These are phyloP conservation scores for Leishmania gerbilli DNA, from an alignment of 208 protist species.

Conservation along the genomic window DNA sequence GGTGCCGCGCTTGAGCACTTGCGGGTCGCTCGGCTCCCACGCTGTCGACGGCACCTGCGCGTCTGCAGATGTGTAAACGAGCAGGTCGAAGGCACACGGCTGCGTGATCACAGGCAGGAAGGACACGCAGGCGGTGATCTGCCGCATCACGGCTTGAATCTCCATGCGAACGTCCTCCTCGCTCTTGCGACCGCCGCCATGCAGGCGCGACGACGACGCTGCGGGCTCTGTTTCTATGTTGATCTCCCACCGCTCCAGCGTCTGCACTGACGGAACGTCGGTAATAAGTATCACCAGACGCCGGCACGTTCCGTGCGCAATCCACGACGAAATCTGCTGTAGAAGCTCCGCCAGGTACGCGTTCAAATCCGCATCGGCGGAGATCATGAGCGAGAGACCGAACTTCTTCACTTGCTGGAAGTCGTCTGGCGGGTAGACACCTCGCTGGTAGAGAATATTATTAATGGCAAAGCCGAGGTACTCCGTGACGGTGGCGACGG, in stretches of 20 bases:
- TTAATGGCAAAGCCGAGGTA: slow-evolving; percentile 97
- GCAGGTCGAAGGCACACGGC: slow-evolving; percentile 91
- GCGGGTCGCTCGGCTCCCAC: slow-evolving; percentile 97
- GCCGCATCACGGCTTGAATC: slow-evolving; percentile 96
- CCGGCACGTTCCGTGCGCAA: slow-evolving; percentile 89
- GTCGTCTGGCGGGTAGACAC: slow-evolving; percentile 97
- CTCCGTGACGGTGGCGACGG: slow-evolving; percentile 97
- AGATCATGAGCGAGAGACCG: slow-evolving; percentile 94
- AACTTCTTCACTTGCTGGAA: slow-evolving; percentile 96
- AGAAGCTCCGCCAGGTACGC: slow-evolving; percentile 96
- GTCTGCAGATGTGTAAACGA: slow-evolving; percentile 92
- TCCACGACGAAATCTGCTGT: slow-evolving; percentile 93
- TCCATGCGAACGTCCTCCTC: slow-evolving; percentile 93
- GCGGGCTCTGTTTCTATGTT: slow-evolving; percentile 54
- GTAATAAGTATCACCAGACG: slow-evolving; percentile 95
- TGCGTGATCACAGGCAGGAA: slow-evolving; percentile 95
- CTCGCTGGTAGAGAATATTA: slow-evolving; percentile 96
- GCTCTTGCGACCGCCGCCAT: slow-evolving; percentile 7
- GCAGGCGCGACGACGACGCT: not conserved
- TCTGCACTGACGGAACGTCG: slow-evolving; percentile 50
- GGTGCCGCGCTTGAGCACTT: slow-evolving; percentile 91
- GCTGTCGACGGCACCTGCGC: slow-evolving; percentile 70
- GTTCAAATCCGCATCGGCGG: slow-evolving; percentile 93
- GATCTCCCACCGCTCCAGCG: slow-evolving; percentile 97
- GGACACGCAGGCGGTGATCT: slow-evolving; percentile 97